Evolutionary conservation across 192 early-diverging fungal species (phyloP), one percentile per base, ranked within the genome.

Genomic region (Umbelopsis ramanniana): DNA sequence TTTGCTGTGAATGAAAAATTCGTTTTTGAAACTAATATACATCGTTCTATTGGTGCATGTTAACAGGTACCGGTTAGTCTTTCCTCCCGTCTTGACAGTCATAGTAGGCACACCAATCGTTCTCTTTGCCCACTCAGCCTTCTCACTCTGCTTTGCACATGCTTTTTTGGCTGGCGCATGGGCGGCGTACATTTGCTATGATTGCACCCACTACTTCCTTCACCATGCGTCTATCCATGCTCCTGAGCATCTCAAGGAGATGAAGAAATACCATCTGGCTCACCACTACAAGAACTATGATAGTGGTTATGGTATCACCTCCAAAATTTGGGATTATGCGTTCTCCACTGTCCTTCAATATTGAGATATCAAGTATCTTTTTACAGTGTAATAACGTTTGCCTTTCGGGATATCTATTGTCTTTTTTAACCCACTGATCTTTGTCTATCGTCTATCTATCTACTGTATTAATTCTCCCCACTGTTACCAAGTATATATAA

Each of bases 201-300:
- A 98, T 74, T 78, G 95, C 80, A 91, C 88, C 15, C 97, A 98
- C 73, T 98, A 97, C 79, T 96, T 95, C 85, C 88, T 96, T 37
- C 97, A 98, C 79, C 97, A 98, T 80, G 93, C 92, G 33, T 79
- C 87, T 23, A 90, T 94, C 14, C 76, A 84, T 63, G 84, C 86
- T 60, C 57, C 57, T 19, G 74, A 84, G 24, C 89, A 94, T 81
- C 86, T 96, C 70, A 87, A 83, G 63, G 89, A 93, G 68, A 92
- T 98, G 86, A 98, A 98, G 76, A 86, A 90, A 21, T 97, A 97
- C 72, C 97, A 98, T 69, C 76, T 98, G 55, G 93, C 93, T 55
- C 97, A 98, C 77, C 97, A 98, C 78, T 98, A 98, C 84, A 93
- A 93, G 76, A 86, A 95, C 77, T 91, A 87, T 68, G 89, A 94